Evolutionary conservation across 192 early-diverging fungal species (phyloP).

Genomic region (Cetraspora pellucida): DNA sequence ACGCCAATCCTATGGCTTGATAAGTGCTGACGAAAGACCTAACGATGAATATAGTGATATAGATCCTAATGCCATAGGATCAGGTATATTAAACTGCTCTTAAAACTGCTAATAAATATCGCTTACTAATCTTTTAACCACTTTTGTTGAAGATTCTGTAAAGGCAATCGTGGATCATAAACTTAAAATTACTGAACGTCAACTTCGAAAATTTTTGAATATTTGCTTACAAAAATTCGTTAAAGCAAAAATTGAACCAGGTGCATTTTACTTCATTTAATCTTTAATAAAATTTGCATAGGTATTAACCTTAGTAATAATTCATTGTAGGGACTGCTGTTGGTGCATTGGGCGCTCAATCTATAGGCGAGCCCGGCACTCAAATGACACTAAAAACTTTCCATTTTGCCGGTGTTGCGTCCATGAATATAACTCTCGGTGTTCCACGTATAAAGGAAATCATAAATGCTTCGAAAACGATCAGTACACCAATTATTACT

Average conservation of each 20-base stretch:
- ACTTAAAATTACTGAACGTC: conserved; percentile 70
- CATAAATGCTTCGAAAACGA: conserved; percentile 97
- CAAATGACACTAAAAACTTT: conserved; percentile 99
- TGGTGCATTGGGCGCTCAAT: conserved; percentile 95
- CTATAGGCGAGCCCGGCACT: conserved; percentile 98
- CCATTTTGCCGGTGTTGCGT: conserved; percentile 99
- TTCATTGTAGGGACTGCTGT: conserved; percentile 67
- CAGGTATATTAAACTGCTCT: conserved; percentile 6
- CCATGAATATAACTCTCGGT: conserved; percentile 99
- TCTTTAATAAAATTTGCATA: background rate
- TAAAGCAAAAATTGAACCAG: conserved; percentile 91
- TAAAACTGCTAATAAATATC: background rate
- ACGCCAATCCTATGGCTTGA: conserved; percentile 56
- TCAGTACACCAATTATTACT: conserved; percentile 89
- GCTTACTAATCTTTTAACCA: background rate
- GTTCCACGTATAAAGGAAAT: conserved; percentile 99
- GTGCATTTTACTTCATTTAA: conserved; percentile 30
- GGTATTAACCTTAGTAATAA: background rate
- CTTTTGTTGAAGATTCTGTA: background rate
- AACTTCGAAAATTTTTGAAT: conserved; percentile 75
- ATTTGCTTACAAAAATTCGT: conserved; percentile 84
- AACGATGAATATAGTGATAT: conserved; percentile 60
- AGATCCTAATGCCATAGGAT: conserved; percentile 44
- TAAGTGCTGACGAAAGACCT: conserved; percentile 50
- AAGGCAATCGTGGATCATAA: conserved; percentile 60